Percentiles rank a stretch among this genome's conserved stretches.
phyloP scores from a whole-genome alignment of 2,329 filamentous ascomycete genomes.

The Alternaria conjuncta region DNA sequence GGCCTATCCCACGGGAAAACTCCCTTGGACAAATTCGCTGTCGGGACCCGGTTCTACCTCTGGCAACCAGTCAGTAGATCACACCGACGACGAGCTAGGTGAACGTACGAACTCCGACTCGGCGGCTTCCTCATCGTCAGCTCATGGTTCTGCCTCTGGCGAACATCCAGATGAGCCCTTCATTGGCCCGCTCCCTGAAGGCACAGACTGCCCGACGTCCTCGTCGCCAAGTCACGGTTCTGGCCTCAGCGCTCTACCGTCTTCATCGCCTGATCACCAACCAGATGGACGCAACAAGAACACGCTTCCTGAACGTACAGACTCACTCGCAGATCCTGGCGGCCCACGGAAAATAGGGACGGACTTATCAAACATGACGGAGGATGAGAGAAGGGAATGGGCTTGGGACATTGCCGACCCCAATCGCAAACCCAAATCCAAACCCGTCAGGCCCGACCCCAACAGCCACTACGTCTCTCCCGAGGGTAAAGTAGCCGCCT shows the following conservation, averaged over 20 bases:
- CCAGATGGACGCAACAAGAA: not conserved
- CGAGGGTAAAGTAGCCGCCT: not conserved
- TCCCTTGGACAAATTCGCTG: not conserved
- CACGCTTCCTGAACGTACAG: not conserved
- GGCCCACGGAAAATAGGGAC: not conserved
- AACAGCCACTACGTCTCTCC: not conserved
- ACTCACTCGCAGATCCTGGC: not conserved
- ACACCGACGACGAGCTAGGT: not conserved
- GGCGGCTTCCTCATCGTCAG: not conserved
- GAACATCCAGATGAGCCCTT: not conserved
- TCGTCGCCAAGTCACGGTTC: not conserved
- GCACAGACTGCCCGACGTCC: not conserved
- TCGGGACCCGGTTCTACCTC: not conserved
- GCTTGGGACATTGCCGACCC: not conserved
- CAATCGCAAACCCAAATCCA: not conserved
- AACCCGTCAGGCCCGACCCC: not conserved
- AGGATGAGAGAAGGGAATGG: not conserved
- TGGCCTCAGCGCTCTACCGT: not conserved
- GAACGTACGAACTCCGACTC: not conserved
- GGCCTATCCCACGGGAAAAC: not conserved
- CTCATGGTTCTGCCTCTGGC: not conserved
- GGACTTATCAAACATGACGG: not conserved
- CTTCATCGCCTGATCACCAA: not conserved
- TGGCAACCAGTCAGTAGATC: not conserved
- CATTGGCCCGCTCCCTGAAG: not conserved